Percentiles rank a stretch among this genome's conserved stretches.
phyloP scores from a whole-genome alignment of 768 basidiomycete species.

The Naganishia vaughanmartiniae region DNA sequence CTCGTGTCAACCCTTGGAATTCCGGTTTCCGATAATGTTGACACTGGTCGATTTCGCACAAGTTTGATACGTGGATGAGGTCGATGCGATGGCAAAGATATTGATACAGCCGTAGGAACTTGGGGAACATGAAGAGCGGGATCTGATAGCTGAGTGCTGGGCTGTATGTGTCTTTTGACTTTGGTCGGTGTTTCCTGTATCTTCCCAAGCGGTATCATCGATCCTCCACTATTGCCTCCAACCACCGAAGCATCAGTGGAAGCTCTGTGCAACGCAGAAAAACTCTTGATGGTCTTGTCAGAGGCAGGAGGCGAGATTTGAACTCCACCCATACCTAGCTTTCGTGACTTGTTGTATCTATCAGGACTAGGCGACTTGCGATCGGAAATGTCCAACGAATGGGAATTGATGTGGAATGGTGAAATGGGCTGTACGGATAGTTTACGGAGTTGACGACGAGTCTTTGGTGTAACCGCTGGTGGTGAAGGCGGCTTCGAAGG shows the following conservation, averaged over 20 bases:
- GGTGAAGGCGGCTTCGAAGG: constrained; percentile 1
- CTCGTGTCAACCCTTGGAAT: constrained; percentile 1
- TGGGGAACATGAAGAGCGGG: neutral
- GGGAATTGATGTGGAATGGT: neutral
- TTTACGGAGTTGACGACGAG: constrained; percentile 11
- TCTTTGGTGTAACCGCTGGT: constrained; percentile 2
- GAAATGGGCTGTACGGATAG: constrained; percentile 10
- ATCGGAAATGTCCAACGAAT: neutral
- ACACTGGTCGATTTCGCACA: neutral
- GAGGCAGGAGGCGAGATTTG: constrained; percentile 6
- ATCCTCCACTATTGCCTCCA: neutral
- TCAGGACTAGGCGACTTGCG: neutral
- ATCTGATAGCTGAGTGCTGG: neutral
- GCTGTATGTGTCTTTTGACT: no score
- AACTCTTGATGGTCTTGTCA: constrained; percentile 17
- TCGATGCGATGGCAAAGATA: neutral
- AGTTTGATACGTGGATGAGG: constrained; percentile 1
- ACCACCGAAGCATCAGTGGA: neutral
- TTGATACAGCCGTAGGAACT: neutral
- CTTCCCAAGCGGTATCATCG: no score
- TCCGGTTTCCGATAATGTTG: neutral
- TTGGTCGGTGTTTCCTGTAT: constrained; percentile 12
- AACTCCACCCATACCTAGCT: neutral
- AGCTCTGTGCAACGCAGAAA: constrained; percentile 12
- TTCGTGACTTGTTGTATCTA: neutral